Conservation (phyloP, 208 protist genomes). For the Trypanosoma congolense region DNA sequence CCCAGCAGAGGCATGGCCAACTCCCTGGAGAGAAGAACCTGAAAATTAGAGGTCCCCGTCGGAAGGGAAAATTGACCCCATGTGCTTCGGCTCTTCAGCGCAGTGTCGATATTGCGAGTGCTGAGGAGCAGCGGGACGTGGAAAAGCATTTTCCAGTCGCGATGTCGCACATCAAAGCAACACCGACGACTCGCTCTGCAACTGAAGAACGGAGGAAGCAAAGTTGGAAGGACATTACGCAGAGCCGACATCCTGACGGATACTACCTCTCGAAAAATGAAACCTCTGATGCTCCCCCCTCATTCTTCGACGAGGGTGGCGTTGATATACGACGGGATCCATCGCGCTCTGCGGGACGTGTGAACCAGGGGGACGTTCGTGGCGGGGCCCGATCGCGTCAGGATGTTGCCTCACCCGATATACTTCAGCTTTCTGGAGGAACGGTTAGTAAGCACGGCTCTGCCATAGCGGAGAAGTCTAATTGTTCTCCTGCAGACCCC, state of each 20-base stretch:
- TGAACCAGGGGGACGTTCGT: not conserved
- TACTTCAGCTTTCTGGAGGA: slow-evolving; percentile 69
- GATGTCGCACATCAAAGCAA: slow-evolving; percentile 57
- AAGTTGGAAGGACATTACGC: slow-evolving; percentile 51
- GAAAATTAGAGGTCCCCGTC: not conserved
- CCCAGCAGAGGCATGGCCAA: too few relatives aligned
- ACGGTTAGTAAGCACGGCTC: slow-evolving; percentile 45
- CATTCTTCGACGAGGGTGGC: slow-evolving; percentile 78
- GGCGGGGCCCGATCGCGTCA: not conserved
- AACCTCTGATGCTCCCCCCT: slow-evolving; percentile 11
- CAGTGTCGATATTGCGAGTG: slow-evolving; percentile 45
- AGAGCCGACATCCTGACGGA: slow-evolving; percentile 56
- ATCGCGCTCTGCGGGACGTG: slow-evolving; percentile 10
- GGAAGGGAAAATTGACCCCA: slow-evolving; percentile 2
- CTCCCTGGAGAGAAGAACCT: not conserved
- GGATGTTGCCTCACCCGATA: slow-evolving; percentile 57
- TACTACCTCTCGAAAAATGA: slow-evolving; percentile 13
- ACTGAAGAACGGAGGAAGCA: slow-evolving; percentile 28
- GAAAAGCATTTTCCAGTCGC: slow-evolving; percentile 65
- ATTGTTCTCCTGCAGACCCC: slow-evolving; percentile 60
- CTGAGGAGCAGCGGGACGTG: slow-evolving; percentile 47
- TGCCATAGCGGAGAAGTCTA: slow-evolving; percentile 45
- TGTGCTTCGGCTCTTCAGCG: slow-evolving; percentile 17
- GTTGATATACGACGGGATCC: slow-evolving; percentile 60
- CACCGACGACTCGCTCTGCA: slow-evolving; percentile 19